phyloP scores from a whole-genome alignment of 768 basidiomycete species.

The Xanthoconium stramineum region DNA sequence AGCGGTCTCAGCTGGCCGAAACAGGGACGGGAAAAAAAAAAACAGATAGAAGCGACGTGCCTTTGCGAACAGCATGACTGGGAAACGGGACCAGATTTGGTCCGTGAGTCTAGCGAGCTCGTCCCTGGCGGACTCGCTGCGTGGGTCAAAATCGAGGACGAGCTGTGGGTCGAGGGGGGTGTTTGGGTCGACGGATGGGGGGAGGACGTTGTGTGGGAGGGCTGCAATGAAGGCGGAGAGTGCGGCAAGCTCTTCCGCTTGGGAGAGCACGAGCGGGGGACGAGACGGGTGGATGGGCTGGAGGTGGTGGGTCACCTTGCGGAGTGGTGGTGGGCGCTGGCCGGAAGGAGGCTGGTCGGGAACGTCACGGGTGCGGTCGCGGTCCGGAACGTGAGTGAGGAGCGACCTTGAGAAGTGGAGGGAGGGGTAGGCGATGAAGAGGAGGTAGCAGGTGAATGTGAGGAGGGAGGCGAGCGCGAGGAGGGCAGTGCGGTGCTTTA shows the following conservation, averaged over 20 bases:
- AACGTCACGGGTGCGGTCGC: constrained; percentile 18
- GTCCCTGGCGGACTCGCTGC: constrained; percentile 53
- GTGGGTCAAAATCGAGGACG: constrained; percentile 79
- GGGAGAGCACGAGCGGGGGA: constrained; percentile 46
- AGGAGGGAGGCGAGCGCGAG: constrained; percentile 52
- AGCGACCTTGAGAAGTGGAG: constrained; percentile 36
- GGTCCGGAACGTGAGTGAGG: constrained; percentile 24
- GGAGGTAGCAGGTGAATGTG: constrained; percentile 51
- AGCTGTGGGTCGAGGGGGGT: constrained; percentile 74
- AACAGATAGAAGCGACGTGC: constrained; percentile 28
- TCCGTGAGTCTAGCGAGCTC: constrained; percentile 59
- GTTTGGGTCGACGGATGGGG: constrained; percentile 58
- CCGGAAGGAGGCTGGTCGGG: constrained; percentile 12
- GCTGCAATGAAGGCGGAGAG: constrained; percentile 70
- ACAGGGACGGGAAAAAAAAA: not conserved
- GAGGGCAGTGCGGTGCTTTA: constrained; percentile 51
- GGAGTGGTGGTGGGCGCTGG: constrained; percentile 15
- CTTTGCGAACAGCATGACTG: constrained; percentile 74
- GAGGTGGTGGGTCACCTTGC: constrained; percentile 9
- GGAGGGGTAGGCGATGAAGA: constrained; percentile 47
- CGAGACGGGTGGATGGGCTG: constrained; percentile 18
- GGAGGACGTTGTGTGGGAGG: constrained; percentile 73
- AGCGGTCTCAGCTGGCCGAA: constrained; percentile 1
- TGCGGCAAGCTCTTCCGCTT: constrained; percentile 68
- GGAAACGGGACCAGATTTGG: constrained; percentile 70